Base-by-base conservation (phyloP, 1,139 yeast species). In the Blastobotrys elegans region DNA sequence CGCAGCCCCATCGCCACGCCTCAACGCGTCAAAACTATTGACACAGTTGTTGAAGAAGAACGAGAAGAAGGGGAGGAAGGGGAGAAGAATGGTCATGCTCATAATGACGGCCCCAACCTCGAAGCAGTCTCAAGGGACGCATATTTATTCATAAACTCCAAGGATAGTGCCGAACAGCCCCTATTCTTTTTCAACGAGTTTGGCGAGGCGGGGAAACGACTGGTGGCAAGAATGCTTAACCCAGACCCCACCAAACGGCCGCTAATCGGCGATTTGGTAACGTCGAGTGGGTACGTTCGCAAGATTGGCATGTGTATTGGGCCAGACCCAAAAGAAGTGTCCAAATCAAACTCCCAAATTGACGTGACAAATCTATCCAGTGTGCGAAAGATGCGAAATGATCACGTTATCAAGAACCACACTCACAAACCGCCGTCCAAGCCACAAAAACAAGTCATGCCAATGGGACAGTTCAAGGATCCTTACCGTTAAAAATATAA, bases 211-310 rank as follows among this genome's bases (percentile, higher is more conserved):
- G 59, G 59, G 24, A 58, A 58, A 48, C 53, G 54, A 40, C 46
- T 58, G 20, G 35, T 61, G 21, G 60, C 62, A 2, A 51, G 53
- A 14, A 82, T 86, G 52, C 69, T 86, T 58, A 90, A 83, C 57
- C 95, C 95, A 1, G 79, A 80, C 46, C 90, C 95, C 1, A 49
- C 44, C 26, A 72, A 92, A 56, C 73, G 96, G 65, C 84, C 87
- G 47, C 83, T 80, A 26, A 86, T 87, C 16, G 74, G 75, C 51
- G 94, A 86, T 60, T 76, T 86, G 32, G 68, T 86, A 60, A 14
- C 37, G 4, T 80, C 79, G 58, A 79, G 88, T 66, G 90, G 84
- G 64, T 84, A 92, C 89, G 87, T 89, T 2, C 69, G 92, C 54
- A 89, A 83, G 62, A 84, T 84, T 50, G 60, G 59, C 73, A 70